phyloP scores from a whole-genome alignment of 495 filamentous ascomycete genomes.

The Penicillium canariense region DNA sequence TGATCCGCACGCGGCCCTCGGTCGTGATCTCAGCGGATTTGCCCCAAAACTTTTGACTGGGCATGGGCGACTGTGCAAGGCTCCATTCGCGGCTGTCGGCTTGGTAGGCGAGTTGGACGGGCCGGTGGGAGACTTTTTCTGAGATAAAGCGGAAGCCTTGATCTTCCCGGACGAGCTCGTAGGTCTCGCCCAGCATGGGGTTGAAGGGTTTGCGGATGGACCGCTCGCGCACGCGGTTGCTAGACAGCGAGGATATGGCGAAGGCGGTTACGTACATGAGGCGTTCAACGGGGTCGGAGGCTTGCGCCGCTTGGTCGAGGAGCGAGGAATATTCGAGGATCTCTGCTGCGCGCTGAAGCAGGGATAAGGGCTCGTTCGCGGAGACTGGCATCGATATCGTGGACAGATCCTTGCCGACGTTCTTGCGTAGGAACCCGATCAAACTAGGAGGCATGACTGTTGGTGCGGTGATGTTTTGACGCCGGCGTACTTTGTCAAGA shows the following conservation, averaged over 20 bases:
- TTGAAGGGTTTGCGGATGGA: conserved; percentile 98
- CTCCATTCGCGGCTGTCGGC: conserved; percentile 83
- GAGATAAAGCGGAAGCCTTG: conserved; percentile 84
- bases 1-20: conserved; percentile 77
- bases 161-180: conserved; percentile 86
- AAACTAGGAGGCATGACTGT: conserved; percentile 81
- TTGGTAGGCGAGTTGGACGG: conserved; percentile 88
- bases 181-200: conserved; percentile 95
- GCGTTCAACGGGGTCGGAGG: conserved; percentile 60
- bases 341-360: conserved; percentile 84
- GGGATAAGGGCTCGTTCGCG: conserved; percentile 87
- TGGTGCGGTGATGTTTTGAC: conserved; percentile 66
- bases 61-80: conserved; percentile 79
- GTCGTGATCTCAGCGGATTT: conserved; percentile 92
- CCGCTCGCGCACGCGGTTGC: conserved; percentile 77
- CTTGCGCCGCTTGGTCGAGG: conserved; percentile 68
- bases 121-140: conserved; percentile 91
- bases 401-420: conserved; percentile 95
- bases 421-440: conserved; percentile 92
- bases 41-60: conserved; percentile 97
- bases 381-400: conserved; percentile 97
- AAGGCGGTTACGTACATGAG: conserved; percentile 86
- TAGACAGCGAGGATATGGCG: conserved; percentile 79
- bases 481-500: conserved; percentile 61
- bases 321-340: conserved; percentile 85